A percentile compares a stretch with the other conserved stretches of the same genome.
These are phyloP conservation scores for Lactarius hatsudake DNA, from an alignment of 768 basidiomycete species.

Conservation along the genomic window DNA sequence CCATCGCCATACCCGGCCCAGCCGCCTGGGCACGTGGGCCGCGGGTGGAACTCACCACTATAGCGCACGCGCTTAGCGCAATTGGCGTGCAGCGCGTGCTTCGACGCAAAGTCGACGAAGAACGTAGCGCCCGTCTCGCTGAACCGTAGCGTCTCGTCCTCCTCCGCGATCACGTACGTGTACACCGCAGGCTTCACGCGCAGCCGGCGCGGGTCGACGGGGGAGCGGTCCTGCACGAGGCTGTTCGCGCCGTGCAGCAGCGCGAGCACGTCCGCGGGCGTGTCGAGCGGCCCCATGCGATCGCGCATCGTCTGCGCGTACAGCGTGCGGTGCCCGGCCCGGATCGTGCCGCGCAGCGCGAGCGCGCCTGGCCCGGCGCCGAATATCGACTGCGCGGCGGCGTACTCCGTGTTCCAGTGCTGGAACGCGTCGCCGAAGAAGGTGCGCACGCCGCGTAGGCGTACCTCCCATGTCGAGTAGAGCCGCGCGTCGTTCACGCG, in stretches of 20 bases:
- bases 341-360: conserved; percentile 65
- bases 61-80: conserved; percentile 66
- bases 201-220: conserved; percentile 62
- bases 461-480: conserved; percentile 79
- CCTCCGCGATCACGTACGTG: conserved; percentile 77
- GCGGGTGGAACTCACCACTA: conserved; percentile 76
- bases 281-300: conserved; percentile 56
- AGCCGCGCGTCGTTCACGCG: conserved; percentile 58
- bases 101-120: conserved; percentile 82
- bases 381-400: conserved; percentile 71
- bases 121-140: conserved; percentile 87
- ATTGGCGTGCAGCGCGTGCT: conserved; percentile 82
- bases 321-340: conserved; percentile 69
- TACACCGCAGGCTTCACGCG: conserved; percentile 81
- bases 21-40: conserved; percentile 53
- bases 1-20: conserved; percentile 62
- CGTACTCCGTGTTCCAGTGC: conserved; percentile 64
- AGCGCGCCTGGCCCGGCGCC: conserved; percentile 52
- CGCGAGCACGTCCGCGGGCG: conserved; percentile 45
- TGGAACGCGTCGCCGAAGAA: conserved; percentile 62
- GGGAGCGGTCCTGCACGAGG: background rate
- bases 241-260: conserved; percentile 46
- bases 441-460: conserved; percentile 54
- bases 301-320: conserved; percentile 67
- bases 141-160: conserved; percentile 76